Evolutionary conservation across 768 basidiomycete genomes (phyloP), one percentile per base, ranked within the genome.

Genomic region (Favolaschia claudopus): DNA sequence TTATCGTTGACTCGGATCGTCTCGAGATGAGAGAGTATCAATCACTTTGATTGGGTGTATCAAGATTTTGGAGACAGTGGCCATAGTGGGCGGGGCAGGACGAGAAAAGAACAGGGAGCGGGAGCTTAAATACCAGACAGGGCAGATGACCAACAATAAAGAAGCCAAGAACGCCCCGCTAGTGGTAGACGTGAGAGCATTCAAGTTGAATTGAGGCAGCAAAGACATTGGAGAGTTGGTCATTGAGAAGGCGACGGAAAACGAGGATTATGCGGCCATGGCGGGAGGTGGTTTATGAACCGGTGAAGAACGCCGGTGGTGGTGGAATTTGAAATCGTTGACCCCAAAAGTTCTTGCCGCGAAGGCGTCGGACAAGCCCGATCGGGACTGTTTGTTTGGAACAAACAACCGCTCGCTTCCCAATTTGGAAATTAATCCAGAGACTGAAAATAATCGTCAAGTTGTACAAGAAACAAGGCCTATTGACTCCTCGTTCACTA

Each of bases 11-110:
- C 12, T 8, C 24, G 48, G 22, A 19, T 46, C 20, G 27, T 38
- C 33, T 39, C 34, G 12, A 45, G 32, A 34, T 7, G 52, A 7
- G 38, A 17, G 34, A n/a, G n/a, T 58, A 17, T 13, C 34, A 59
- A 71, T 62, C 42, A 84, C 89, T 79, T 90, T 90, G 74, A 90
- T 86, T 36, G 89, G 89, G 67, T 90, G 89, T 3, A 90, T 65
- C 32, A 89, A 61, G 20, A 90, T 82, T 68, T 83, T 86, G 0
- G 83, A 79, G 22, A 89, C 83, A 13, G 22, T 29, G 38, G 49
- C 46, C 27, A 43, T 31, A 25, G 25, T 15, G 10, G 5, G 5
- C 19, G 36, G 28, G 43, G 31, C 34, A 15, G 43, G 22, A 37
- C 22, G 36, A 52, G 44, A 44, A 54, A 33, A 2, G n/a, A 8